Evolutionary conservation across 768 basidiomycete species (phyloP), one percentile per base, ranked within the genome.

Genomic region (Asterophora lycoperdoides): DNA sequence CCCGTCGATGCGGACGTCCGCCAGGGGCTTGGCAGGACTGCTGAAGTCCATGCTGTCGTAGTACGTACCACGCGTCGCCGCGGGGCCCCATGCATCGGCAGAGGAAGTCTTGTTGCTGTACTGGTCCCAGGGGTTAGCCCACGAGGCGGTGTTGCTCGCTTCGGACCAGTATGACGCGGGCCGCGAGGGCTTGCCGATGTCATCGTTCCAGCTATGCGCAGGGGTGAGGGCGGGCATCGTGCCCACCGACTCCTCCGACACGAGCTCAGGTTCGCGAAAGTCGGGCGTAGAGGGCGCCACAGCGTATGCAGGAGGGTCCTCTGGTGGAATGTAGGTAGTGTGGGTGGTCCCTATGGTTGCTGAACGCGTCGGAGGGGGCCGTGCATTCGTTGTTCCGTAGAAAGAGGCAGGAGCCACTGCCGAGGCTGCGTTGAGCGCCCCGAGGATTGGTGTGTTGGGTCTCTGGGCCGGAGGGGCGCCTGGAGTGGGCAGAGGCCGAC

Each of bases 211-310:
- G n/a, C 34, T 26, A 23, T 47, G 44, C 8, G 52, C 41, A 8
- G 75, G 71, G 13, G 68, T 55, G 5, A 58, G 53, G 30, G 67
- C 68, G 11, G 67, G 70, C 13, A 64, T 62, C 19, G 65, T 67
- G 13, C 44, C 53, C 30, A 69, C 59, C 35, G 64, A 59, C n/a
- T 68, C 68, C 33, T 77, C 79, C 23, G 64, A 58, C 2, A 82
- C 70, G 9, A 79, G 68, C 57, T 83, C 79, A 0, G 81, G 79
- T 60, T 83, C 80, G 20, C 79, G 75, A 61, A 72, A 81, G 15
- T 62, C 66, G 13, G 66, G 52, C 10, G 64, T 58, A 36, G 61
- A 64, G 34, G 58, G 54, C 11, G 65, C 46, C 8, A 67, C 56
- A 14, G 59, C 53, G 52, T 74, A 74, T 11, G 66, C 61, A 15